Evolutionary conservation across 495 filamentous ascomycete genomes (phyloP).

Genomic region (Neurospora sp.): DNA sequence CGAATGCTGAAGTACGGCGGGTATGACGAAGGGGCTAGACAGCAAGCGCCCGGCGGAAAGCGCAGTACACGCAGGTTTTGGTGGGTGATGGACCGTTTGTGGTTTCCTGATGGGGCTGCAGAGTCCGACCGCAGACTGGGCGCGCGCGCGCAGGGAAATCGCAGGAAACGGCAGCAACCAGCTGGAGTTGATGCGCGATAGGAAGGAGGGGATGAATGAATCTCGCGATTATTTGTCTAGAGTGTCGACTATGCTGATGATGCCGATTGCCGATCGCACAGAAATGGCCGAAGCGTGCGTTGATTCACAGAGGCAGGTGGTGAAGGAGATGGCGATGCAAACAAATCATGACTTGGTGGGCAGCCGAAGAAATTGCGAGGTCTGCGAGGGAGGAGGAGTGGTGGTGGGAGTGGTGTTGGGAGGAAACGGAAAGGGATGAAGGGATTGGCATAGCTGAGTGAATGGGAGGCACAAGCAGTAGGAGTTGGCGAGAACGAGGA

Average conservation of each 20-base stretch:
- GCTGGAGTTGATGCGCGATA: background rate
- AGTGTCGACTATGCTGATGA: background rate
- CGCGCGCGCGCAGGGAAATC: background rate
- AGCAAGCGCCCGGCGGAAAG: background rate
- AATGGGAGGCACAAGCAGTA: background rate
- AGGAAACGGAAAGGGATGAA: background rate
- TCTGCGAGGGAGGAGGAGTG: background rate
- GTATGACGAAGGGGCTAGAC: background rate
- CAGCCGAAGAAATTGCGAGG: background rate
- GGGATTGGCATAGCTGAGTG: background rate
- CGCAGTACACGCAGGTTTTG: background rate
- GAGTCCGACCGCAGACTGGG: background rate
- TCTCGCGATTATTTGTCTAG: background rate
- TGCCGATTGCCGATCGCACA: background rate
- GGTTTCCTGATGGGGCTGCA: background rate
- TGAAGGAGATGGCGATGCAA: background rate
- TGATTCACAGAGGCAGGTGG: background rate
- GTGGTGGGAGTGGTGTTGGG: background rate
- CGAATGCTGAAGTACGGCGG: background rate
- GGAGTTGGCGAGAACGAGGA: background rate
- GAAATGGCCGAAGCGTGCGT: background rate
- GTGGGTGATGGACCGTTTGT: background rate
- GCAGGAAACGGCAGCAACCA: background rate
- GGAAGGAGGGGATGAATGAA: background rate
- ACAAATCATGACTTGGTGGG: background rate